Percentiles rank a stretch among this genome's conserved stretches.
phyloP scores from a whole-genome alignment of 2,329 filamentous ascomycete genomes.

The Diplodia seriata region DNA sequence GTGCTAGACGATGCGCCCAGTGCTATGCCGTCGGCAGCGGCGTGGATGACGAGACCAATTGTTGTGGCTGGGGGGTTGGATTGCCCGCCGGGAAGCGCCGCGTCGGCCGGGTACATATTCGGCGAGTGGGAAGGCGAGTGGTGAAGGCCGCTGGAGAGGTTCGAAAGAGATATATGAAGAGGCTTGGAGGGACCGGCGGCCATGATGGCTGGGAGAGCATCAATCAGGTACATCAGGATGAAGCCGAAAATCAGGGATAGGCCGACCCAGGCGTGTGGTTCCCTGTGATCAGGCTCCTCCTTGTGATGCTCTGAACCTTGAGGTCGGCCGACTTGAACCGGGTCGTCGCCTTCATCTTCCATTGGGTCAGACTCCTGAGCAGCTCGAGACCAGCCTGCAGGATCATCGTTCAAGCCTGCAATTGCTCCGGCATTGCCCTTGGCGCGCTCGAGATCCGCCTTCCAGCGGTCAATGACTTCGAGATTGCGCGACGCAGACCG shows the following conservation, averaged over 20 bases:
- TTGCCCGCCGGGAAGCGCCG: constrained; percentile 44
- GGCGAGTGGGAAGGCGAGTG: constrained; percentile 43
- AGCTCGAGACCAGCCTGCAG: constrained; percentile 7
- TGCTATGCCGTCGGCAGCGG: constrained; percentile 92
- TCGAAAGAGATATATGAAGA: constrained; percentile 87
- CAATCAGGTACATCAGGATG: constrained; percentile 95
- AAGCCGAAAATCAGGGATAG: constrained; percentile 88
- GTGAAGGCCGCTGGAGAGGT: constrained; percentile 66
- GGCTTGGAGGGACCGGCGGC: constrained; percentile 66
- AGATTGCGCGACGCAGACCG: constrained; percentile 2
- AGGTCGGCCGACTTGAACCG: constrained; percentile 44
- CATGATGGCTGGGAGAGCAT: constrained; percentile 55
- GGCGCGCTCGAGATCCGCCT: constrained; percentile 11
- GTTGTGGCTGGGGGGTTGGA: constrained; percentile 63
- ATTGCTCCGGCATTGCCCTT: constrained; percentile 11
- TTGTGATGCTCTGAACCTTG: constrained; percentile 51
- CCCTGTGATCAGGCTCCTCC: constrained; percentile 50
- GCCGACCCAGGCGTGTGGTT: constrained; percentile 81
- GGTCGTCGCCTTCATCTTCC: constrained; percentile 48
- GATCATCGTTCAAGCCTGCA: constrained; percentile 11
- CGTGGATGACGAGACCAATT: constrained; percentile 93
- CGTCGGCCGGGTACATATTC: constrained; percentile 37
- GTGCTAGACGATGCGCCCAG: constrained; percentile 79
- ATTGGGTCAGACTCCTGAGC: constrained; percentile 40
- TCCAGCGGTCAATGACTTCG: constrained; percentile 20